Evolutionary conservation across 2,329 filamentous ascomycete species (phyloP).

Genomic region (Conoideocrella luteorostrata): DNA sequence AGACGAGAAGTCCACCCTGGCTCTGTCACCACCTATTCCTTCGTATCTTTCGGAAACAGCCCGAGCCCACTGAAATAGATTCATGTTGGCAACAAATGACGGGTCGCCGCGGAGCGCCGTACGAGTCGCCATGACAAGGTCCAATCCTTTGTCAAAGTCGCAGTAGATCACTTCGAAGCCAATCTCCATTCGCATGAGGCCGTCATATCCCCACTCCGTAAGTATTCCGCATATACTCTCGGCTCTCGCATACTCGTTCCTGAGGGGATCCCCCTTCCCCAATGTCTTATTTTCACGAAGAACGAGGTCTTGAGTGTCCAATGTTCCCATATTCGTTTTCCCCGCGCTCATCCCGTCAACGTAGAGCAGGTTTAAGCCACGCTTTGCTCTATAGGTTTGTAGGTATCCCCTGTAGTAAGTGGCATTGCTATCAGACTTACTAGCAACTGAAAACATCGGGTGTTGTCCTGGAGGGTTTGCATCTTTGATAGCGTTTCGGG

Average conservation of each 20-base stretch:
- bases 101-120: background rate
- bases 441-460: background rate
- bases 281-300: constrained; percentile 37
- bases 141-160: constrained; percentile 44
- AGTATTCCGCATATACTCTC: constrained; percentile 49
- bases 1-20: constrained; percentile 40
- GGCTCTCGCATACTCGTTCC: constrained; percentile 46
- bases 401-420: constrained; percentile 45
- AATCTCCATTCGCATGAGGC: constrained; percentile 60
- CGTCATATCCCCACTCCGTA: constrained; percentile 52
- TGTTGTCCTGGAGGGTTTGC: background rate
- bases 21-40: constrained; percentile 35
- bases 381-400: constrained; percentile 57
- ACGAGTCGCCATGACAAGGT: constrained; percentile 22
- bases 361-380: constrained; percentile 56
- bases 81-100: constrained; percentile 16
- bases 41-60: constrained; percentile 39
- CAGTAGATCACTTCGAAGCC: constrained; percentile 68
- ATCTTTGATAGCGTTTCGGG: background rate
- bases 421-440: constrained; percentile 1
- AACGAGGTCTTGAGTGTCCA: constrained; percentile 61
- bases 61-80: constrained; percentile 32
- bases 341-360: constrained; percentile 65
- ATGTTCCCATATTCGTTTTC: constrained; percentile 58
- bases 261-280: constrained; percentile 12